Conservation (phyloP, 2,329 filamentous ascomycete genomes). For the Colletotrichum chrysophilum region DNA sequence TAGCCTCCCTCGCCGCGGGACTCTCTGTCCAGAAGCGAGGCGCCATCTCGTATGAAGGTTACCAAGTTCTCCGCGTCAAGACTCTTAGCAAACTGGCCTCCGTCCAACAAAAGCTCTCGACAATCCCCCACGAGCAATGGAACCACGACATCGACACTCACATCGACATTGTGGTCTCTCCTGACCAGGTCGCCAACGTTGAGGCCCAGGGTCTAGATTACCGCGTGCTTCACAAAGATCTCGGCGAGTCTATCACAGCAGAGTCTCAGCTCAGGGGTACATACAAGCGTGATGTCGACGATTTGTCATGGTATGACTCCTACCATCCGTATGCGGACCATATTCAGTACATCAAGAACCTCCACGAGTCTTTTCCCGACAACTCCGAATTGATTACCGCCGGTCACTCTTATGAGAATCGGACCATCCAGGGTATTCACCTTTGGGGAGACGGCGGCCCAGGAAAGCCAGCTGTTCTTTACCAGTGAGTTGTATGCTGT, state of each 20-base stretch:
- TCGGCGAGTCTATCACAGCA: slow-evolving; percentile 28
- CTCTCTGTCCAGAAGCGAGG: neutral
- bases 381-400: slow-evolving; percentile 52
- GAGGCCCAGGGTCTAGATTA: slow-evolving; percentile 26
- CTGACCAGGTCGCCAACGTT: slow-evolving; percentile 25
- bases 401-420: slow-evolving; percentile 49
- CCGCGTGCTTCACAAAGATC: slow-evolving; percentile 25
- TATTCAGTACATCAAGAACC: slow-evolving; percentile 46
- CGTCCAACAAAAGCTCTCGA: slow-evolving; percentile 20
- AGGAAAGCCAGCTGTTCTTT: slow-evolving; percentile 53
- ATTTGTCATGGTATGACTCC: slow-evolving; percentile 50
- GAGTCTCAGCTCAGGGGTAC: slow-evolving; percentile 19
- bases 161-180: slow-evolving; percentile 30
- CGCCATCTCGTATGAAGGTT: slow-evolving; percentile 44
- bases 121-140: slow-evolving; percentile 28
- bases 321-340: slow-evolving; percentile 59
- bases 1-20: neutral
- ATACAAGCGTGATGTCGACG: slow-evolving; percentile 31
- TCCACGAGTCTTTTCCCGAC: slow-evolving; percentile 44
- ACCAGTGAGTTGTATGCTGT: slow-evolving; percentile 33
- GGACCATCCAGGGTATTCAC: slow-evolving; percentile 63
- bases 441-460: slow-evolving; percentile 48
- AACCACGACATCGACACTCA: slow-evolving; percentile 26
- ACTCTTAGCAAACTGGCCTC: slow-evolving; percentile 17
- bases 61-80: slow-evolving; percentile 46